These are phyloP conservation scores for Trametes cubensis DNA, from an alignment of 768 basidiomycete species.

Conservation along the genomic window DNA sequence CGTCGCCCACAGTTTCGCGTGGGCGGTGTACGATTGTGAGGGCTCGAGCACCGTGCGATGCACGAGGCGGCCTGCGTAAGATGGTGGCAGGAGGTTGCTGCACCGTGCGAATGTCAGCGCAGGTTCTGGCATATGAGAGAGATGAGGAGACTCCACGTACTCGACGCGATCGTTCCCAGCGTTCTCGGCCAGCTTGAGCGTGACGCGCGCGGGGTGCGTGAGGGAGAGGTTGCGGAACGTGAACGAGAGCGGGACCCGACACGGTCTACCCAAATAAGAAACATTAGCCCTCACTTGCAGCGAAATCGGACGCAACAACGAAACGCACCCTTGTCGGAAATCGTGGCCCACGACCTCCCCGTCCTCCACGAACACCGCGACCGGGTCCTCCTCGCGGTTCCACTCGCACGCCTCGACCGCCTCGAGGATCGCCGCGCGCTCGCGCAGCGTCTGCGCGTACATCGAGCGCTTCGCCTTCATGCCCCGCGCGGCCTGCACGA, in stretches of 20 bases:
- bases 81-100: constrained; percentile 51
- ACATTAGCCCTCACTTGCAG: no score
- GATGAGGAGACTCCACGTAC: constrained; percentile 6
- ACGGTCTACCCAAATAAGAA: constrained; percentile 60
- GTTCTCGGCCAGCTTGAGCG: constrained; percentile 47
- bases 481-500: constrained; percentile 60
- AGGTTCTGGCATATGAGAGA: not conserved
- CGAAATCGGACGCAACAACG: no score
- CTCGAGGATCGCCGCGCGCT: constrained; percentile 66
- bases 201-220: constrained; percentile 59
- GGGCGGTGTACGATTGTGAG: constrained; percentile 44
- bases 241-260: constrained; percentile 55
- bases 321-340: constrained; percentile 69
- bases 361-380: constrained; percentile 54
- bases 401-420: constrained; percentile 72
- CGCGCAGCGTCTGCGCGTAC: constrained; percentile 87
- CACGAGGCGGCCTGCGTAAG: constrained; percentile 68
- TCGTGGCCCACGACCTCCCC: constrained; percentile 55
- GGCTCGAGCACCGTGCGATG: constrained; percentile 64
- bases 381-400: constrained; percentile 79
- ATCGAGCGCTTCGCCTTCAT: constrained; percentile 78
- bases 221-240: constrained; percentile 73
- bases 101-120: not conserved
- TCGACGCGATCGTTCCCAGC: not conserved
- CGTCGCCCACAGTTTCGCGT: constrained; percentile 59